phyloP scores from a whole-genome alignment of 352 stramenopile genomes.

The Phytophthora pluvialis region DNA sequence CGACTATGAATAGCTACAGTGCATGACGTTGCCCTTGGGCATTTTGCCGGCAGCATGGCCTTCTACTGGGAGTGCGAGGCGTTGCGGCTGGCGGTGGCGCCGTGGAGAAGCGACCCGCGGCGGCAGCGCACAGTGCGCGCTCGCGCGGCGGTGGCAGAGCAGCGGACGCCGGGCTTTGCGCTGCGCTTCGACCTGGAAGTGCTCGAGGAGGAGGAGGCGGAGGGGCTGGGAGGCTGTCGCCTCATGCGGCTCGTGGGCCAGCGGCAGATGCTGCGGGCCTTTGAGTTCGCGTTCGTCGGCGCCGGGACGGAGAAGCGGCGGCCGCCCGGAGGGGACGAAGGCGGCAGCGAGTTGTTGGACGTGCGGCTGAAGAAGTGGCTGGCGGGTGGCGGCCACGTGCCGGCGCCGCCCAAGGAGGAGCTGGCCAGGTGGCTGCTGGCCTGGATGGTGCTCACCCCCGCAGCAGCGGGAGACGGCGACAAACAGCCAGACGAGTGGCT shows the following conservation, averaged over 20 bases:
- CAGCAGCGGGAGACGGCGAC: conserved; percentile 2
- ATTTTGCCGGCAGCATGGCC: conserved; percentile 4
- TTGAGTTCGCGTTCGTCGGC: conserved; percentile 42
- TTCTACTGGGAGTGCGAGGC: conserved; percentile 32
- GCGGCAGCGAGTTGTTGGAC: conserved; percentile 24
- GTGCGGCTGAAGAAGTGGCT: conserved; percentile 42
- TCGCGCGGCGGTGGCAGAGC: conserved; percentile 43
- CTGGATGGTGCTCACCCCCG: conserved; percentile 42
- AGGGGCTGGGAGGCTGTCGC: not conserved
- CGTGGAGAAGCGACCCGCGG: conserved; percentile 19
- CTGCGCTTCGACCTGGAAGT: conserved; percentile 45
- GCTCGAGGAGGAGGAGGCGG: conserved; percentile 5
- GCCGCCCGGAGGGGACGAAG: conserved; percentile 12
- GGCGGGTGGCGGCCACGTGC: conserved; percentile 23
- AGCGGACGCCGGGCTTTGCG: conserved; percentile 46
- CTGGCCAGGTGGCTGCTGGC: conserved; percentile 63
- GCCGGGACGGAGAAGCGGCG: conserved; percentile 1
- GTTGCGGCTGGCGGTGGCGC: conserved; percentile 33
- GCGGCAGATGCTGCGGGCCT: conserved; percentile 49
- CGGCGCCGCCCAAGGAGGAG: conserved; percentile 51
- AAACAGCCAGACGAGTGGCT: conserved; percentile 26
- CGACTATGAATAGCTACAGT: conserved; percentile 10
- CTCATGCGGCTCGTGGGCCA: conserved; percentile 50
- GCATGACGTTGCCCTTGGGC: not conserved
- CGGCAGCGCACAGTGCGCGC: conserved; percentile 30